Evolutionary conservation across 1,284 basidiomycete genomes (phyloP), one percentile per base, ranked within the genome.

Genomic region (Malassezia dermatis): DNA sequence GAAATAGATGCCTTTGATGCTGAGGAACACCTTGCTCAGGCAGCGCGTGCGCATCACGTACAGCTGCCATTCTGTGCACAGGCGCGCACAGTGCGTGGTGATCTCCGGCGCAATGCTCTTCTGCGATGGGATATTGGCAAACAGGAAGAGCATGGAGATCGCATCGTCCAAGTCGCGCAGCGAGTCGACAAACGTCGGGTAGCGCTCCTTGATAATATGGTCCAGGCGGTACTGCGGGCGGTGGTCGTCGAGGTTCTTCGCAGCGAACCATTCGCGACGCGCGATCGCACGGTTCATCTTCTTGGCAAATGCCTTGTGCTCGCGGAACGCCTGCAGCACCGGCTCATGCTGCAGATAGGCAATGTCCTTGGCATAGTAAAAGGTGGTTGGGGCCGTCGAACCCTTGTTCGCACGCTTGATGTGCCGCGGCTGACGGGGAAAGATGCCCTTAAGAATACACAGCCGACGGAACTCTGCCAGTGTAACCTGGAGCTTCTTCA

Each of bases 301-400:
- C 79, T 96, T 98, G 1, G 94, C 93, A 67, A 98, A 98, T 0
- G 90, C 84, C 77, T 98, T 99, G 80, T 99, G 93, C 75, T 98
- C 90, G 69, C 94, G 81, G 56, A 99, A 81, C 74, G 90, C 94
- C 75, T 83, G 84, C n/a, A 98, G 80, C 5, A 98, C 85, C 1
- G 94, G 94, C 76, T 99, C 94, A 73, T 99, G 94, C 15, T 89
- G 85, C 45, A 99, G 83, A 77, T 93, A 98, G 53, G 88, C 88
- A 65, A 99, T 94, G 74, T 99, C 94, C 78, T 99, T 99, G 49
- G 89, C 80, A 77, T 96, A 96, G 79, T 98, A 99, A 78, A 98
- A 99, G 5, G 91, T 88, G 1, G 91, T 90, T 2, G 93, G 90
- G 0, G 89, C 91, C 35, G 90, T 89, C 4, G 88, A 93, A 4